Conservation (phyloP, 2,329 filamentous ascomycete species). For the Domatiomyces globalis region DNA sequence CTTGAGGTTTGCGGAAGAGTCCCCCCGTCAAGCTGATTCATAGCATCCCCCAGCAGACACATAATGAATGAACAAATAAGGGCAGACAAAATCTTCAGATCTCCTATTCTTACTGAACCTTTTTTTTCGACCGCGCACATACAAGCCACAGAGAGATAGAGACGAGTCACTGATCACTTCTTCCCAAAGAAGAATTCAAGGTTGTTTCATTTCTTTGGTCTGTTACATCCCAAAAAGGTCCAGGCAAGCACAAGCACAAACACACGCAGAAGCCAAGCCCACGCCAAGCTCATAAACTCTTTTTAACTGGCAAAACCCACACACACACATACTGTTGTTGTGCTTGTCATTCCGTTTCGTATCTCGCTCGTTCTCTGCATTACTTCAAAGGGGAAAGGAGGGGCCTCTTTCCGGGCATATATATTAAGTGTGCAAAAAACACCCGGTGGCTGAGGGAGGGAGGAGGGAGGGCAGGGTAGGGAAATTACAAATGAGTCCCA, state of each 20-base stretch:
- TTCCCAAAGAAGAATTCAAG: too few relatives aligned
- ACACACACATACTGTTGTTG: neutral
- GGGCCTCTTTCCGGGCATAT: too few relatives aligned
- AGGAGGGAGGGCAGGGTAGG: too few relatives aligned
- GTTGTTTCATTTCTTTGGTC: neutral
- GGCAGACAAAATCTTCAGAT: too few relatives aligned
- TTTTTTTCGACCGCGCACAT: too few relatives aligned
- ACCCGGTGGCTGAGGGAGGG: too few relatives aligned
- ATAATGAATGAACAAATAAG: too few relatives aligned
- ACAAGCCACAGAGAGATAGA: neutral
- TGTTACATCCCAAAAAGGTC: neutral
- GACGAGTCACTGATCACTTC: neutral
- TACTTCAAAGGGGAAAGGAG: neutral
- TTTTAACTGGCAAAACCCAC: neutral
- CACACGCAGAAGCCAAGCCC: neutral
- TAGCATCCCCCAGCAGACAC: too few relatives aligned
- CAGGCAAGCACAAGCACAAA: neutral
- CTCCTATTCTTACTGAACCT: too few relatives aligned
- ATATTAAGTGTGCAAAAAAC: neutral
- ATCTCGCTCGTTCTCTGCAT: neutral
- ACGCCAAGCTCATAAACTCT: neutral
- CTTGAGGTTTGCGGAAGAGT: too few relatives aligned
- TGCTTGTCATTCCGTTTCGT: neutral
- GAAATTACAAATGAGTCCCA: constrained; percentile 42
- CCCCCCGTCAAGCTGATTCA: too few relatives aligned